Conservation (phyloP, 805 yeast genomes). For the Yamadazyma laniorum region DNA sequence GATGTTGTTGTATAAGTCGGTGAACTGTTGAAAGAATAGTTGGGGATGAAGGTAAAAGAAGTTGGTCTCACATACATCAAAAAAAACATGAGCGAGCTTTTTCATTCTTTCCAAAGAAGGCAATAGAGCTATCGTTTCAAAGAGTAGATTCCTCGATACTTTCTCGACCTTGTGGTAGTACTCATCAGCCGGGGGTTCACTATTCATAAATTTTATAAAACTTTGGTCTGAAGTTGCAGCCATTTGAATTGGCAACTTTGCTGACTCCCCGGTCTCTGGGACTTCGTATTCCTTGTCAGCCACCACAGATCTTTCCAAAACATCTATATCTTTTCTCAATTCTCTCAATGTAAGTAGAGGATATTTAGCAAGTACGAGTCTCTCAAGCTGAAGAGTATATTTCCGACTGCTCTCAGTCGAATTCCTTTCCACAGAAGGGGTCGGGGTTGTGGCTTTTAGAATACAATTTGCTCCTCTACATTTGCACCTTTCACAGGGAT, state of each 20-base stretch:
- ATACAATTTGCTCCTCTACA: too few species aligned
- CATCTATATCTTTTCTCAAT: conserved; percentile 13
- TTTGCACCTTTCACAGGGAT: too few species aligned
- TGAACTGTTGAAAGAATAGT: conserved; percentile 6
- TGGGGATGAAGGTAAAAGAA: conserved; percentile 16
- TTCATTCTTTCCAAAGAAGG: too few species aligned
- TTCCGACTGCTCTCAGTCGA: too few species aligned
- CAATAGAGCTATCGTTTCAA: too few species aligned
- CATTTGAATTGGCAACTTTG: conserved; percentile 6
- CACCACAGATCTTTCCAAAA: conserved; percentile 13
- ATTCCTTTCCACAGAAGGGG: too few species aligned
- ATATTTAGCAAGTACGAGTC: conserved; percentile 13
- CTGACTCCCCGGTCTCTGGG: conserved; percentile 1
- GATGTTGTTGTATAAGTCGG: conserved; percentile 8
- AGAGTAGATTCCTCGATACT: too few species aligned
- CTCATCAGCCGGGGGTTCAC: conserved; percentile 8
- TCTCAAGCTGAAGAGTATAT: conserved; percentile 16
- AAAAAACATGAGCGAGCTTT: too few species aligned
- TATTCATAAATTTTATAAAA: conserved; percentile 16
- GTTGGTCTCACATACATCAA: too few species aligned
- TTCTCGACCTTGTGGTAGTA: too few species aligned
- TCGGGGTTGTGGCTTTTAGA: too few species aligned
- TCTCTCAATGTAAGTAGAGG: conserved; percentile 10
- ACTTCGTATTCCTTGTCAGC: neutral
- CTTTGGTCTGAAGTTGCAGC: conserved; percentile 18